Percentiles rank a stretch among this genome's conserved stretches.
Conservation (phyloP, 331 rosid species). For the Ulmus americana region DNA sequence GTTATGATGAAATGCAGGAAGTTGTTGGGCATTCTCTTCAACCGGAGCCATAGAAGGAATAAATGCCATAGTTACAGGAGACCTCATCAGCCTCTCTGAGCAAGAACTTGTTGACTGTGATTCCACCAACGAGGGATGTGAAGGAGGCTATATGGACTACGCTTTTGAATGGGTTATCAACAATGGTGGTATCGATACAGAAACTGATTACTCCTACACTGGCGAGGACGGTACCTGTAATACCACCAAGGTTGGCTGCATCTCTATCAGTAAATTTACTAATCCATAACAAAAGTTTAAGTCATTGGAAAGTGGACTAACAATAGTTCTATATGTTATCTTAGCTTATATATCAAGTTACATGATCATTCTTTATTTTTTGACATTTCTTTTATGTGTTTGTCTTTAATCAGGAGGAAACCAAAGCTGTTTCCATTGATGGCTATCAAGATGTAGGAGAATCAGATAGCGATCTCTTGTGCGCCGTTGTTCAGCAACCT, state of each 20-base stretch:
- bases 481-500: conserved; percentile 66
- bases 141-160: conserved; percentile 68
- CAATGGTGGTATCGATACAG: conserved; percentile 73
- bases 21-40: conserved; percentile 85
- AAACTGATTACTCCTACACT: conserved; percentile 54
- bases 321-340: no score
- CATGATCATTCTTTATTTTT: no score
- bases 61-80: conserved; percentile 54
- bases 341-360: no score
- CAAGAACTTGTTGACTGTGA: conserved; percentile 79
- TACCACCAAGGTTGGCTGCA: conserved; percentile 37
- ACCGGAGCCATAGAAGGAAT: conserved; percentile 75
- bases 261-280: neutral
- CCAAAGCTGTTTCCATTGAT: conserved; percentile 52
- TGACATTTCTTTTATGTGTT: no score
- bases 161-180: conserved; percentile 71
- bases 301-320: neutral
- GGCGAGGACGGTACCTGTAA: conserved; percentile 51
- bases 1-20: conserved; percentile 32
- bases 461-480: conserved; percentile 52
- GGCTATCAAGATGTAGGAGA: conserved; percentile 56
- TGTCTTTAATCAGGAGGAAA: conserved; percentile 46
- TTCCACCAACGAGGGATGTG: conserved; percentile 54
- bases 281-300: neutral
- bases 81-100: conserved; percentile 64